Conservation (phyloP, 257 asterid genomes). For the Solanum tarapatanum region DNA sequence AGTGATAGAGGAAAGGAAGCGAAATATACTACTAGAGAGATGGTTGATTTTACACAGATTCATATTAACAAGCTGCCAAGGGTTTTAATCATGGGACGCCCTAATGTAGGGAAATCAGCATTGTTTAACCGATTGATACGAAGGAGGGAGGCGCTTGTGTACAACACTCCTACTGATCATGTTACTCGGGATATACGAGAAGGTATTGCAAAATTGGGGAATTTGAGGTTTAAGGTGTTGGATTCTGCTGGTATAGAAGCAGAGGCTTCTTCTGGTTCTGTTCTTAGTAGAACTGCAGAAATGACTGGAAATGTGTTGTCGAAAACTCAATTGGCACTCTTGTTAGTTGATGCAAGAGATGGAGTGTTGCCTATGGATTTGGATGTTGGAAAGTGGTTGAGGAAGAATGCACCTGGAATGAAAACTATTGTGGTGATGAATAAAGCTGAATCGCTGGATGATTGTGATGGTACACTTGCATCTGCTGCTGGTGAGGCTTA, state of each 20-base stretch:
- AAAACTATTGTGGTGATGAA: constrained; percentile 74
- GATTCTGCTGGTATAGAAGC: constrained; percentile 99
- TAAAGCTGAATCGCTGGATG: constrained; percentile 89
- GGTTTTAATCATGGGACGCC: constrained; percentile 77
- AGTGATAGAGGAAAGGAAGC: constrained; percentile 14
- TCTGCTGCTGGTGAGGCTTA: constrained; percentile 79
- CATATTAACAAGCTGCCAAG: constrained; percentile 72
- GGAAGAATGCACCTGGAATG: constrained; percentile 76
- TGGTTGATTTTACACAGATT: constrained; percentile 66
- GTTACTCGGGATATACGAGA: constrained; percentile 93
- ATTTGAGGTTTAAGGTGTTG: constrained; percentile 71
- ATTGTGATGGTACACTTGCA: constrained; percentile 62
- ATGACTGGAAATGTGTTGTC: constrained; percentile 77
- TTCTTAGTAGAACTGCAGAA: constrained; percentile 81
- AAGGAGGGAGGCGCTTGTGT: constrained; percentile 97
- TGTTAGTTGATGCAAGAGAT: constrained; percentile 84
- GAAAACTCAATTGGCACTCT: constrained; percentile 59
- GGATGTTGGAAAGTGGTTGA: constrained; percentile 97
- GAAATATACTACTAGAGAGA: constrained; percentile 18
- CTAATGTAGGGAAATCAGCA: constrained; percentile 96
- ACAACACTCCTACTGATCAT: constrained; percentile 91
- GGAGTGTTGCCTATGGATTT: constrained; percentile 83
- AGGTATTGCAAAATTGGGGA: constrained; percentile 90
- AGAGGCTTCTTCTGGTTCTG: constrained; percentile 95
- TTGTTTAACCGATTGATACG: constrained; percentile 86